Percentiles rank a stretch among this genome's conserved stretches.
phyloP scores from a whole-genome alignment of 352 stramenopile species.

The Phytophthora meadii region DNA sequence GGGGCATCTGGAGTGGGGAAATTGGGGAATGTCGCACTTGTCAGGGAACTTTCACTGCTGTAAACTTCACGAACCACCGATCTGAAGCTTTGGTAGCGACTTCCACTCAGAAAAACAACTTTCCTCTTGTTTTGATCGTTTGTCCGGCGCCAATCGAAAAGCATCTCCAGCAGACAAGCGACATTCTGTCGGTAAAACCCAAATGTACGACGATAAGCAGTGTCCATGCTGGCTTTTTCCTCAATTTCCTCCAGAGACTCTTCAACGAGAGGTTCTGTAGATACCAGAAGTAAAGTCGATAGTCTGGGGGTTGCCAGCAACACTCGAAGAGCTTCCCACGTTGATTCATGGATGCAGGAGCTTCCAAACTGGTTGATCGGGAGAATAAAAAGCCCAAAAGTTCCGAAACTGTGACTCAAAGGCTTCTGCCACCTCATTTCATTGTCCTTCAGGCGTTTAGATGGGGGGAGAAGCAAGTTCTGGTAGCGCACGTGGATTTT shows the following conservation, averaged over 20 bases:
- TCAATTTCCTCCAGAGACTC: constrained; percentile 56
- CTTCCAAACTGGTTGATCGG: constrained; percentile 29
- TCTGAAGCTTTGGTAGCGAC: constrained; percentile 41
- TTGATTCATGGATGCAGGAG: constrained; percentile 17
- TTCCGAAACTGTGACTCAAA: constrained; percentile 46
- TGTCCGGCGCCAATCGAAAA: constrained; percentile 52
- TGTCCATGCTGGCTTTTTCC: constrained; percentile 51
- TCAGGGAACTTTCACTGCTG: not conserved
- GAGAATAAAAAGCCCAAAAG: constrained; percentile 62
- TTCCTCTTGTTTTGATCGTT: constrained; percentile 15
- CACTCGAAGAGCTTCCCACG: constrained; percentile 39
- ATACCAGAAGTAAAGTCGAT: constrained; percentile 45
- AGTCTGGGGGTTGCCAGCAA: constrained; percentile 51
- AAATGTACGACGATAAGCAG: constrained; percentile 41
- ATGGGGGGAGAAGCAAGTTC: constrained; percentile 59
- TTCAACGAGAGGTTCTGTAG: constrained; percentile 43
- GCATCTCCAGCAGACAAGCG: constrained; percentile 36
- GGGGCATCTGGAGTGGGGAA: not conserved
- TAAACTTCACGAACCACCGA: constrained; percentile 45
- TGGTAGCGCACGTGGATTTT: constrained; percentile 56
- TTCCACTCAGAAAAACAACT: constrained; percentile 49
- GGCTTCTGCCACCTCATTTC: constrained; percentile 29
- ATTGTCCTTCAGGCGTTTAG: constrained; percentile 34
- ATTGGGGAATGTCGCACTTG: not conserved
- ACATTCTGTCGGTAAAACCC: constrained; percentile 55